phyloP scores from a whole-genome alignment of 805 yeast species.

The Wickerhamiella sorbophila region DNA sequence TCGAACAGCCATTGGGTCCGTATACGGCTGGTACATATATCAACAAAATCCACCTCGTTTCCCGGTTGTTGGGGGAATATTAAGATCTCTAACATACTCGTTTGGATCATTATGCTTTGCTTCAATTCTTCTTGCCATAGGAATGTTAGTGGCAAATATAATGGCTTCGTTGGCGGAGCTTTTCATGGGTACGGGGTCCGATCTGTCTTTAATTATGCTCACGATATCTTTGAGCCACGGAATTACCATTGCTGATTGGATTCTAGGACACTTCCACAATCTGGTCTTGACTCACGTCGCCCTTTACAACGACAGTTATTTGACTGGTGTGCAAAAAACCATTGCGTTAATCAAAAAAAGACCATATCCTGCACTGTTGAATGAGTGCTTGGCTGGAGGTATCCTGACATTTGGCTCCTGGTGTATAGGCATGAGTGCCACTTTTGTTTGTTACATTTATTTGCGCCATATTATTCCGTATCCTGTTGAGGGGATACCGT shows the following conservation, averaged over 20 bases:
- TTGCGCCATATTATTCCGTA: constrained; percentile 55
- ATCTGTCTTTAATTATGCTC: constrained; percentile 11
- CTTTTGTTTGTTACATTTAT: constrained; percentile 49
- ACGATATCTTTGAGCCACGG: constrained; percentile 23
- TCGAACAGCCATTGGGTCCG: constrained; percentile 69
- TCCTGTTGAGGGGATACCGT: constrained; percentile 34
- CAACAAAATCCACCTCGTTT: constrained; percentile 32
- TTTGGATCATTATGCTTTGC: constrained; percentile 88
- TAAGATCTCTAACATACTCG: constrained; percentile 68
- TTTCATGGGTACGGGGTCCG: constrained; percentile 8
- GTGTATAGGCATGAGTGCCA: constrained; percentile 54
- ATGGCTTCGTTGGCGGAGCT: constrained; percentile 11
- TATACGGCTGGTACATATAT: constrained; percentile 87
- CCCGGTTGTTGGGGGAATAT: constrained; percentile 72
- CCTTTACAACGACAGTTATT: constrained; percentile 66
- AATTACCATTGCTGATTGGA: constrained; percentile 56
- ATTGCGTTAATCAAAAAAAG: constrained; percentile 62
- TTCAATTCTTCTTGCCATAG: constrained; percentile 52
- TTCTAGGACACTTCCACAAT: constrained; percentile 73
- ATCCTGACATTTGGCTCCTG: constrained; percentile 65
- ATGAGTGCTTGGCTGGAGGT: constrained; percentile 68
- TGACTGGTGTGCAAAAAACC: constrained; percentile 67
- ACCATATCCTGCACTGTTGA: constrained; percentile 73
- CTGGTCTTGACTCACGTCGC: constrained; percentile 83
- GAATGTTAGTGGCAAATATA: constrained; percentile 36